A percentile compares a stretch with the other conserved stretches of the same genome.
Conservation (phyloP, 805 yeast species). For the Teunomyces pallodes region DNA sequence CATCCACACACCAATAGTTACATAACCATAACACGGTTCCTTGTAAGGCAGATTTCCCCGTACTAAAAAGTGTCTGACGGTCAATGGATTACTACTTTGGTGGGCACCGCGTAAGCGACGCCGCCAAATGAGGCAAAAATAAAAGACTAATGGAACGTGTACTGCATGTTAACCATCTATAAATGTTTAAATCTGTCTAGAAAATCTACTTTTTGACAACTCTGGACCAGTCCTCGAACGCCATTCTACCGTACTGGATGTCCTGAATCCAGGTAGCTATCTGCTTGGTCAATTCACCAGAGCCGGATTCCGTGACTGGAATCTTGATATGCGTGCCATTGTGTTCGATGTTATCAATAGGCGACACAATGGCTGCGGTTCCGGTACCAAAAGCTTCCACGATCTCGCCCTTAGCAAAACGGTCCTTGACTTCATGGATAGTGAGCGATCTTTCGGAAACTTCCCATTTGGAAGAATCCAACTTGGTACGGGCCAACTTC, state of each 20-base stretch:
- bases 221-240: conserved; percentile 55
- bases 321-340: conserved; percentile 67
- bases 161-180: too few species aligned
- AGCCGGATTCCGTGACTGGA: conserved; percentile 76
- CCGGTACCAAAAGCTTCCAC: conserved; percentile 97
- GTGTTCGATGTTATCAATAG: conserved; percentile 84
- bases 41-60: too few species aligned
- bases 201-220: conserved; percentile 16
- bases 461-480: conserved; percentile 74
- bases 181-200: not conserved
- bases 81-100: too few species aligned
- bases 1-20: too few species aligned
- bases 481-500: conserved; percentile 68
- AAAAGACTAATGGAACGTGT: too few species aligned
- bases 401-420: conserved; percentile 74
- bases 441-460: conserved; percentile 80
- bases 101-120: too few species aligned
- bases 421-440: conserved; percentile 75
- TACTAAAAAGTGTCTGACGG: too few species aligned
- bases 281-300: conserved; percentile 75
- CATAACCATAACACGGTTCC: too few species aligned
- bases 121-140: too few species aligned
- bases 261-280: conserved; percentile 83
- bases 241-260: conserved; percentile 84
- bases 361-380: conserved; percentile 95